Conservation (phyloP, 2,329 filamentous ascomycete species). For the Paracamarosporium sp. region DNA sequence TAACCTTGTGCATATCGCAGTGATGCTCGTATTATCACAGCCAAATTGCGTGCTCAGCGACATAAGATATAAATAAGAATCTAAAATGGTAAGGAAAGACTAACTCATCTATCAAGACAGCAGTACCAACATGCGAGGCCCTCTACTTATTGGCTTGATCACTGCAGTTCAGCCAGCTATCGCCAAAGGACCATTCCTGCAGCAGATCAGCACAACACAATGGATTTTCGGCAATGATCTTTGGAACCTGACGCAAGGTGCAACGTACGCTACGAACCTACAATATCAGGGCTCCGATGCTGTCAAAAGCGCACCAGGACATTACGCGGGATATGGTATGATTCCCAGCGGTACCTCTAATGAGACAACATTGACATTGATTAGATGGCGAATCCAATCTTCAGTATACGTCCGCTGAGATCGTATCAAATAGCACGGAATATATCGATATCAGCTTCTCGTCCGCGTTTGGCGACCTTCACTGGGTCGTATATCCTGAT, state of each 20-base stretch:
- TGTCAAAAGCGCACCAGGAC: slow-evolving; percentile 42
- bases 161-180: neutral
- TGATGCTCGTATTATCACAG: neutral
- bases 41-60: neutral
- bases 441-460: slow-evolving; percentile 55
- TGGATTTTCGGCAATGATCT: slow-evolving; percentile 43
- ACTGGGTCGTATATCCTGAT: slow-evolving; percentile 56
- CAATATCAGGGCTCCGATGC: slow-evolving; percentile 43
- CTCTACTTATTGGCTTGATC: slow-evolving; percentile 3
- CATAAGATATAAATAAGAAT: neutral
- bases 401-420: slow-evolving; percentile 50
- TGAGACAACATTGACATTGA: neutral
- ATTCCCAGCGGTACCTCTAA: neutral
- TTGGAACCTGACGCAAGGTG: slow-evolving; percentile 43
- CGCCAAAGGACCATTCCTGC: slow-evolving; percentile 26
- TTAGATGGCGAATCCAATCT: slow-evolving; percentile 49
- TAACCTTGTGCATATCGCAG: neutral
- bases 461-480: slow-evolving; percentile 52
- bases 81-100: neutral
- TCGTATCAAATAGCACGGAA: slow-evolving; percentile 35
- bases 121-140: slow-evolving; percentile 4
- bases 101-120: neutral
- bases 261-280: slow-evolving; percentile 42
- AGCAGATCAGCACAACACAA: slow-evolving; percentile 19
- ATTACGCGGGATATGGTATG: slow-evolving; percentile 48